phyloP scores from a whole-genome alignment of 2,329 filamentous ascomycete genomes.

The Leptographium flavum region DNA sequence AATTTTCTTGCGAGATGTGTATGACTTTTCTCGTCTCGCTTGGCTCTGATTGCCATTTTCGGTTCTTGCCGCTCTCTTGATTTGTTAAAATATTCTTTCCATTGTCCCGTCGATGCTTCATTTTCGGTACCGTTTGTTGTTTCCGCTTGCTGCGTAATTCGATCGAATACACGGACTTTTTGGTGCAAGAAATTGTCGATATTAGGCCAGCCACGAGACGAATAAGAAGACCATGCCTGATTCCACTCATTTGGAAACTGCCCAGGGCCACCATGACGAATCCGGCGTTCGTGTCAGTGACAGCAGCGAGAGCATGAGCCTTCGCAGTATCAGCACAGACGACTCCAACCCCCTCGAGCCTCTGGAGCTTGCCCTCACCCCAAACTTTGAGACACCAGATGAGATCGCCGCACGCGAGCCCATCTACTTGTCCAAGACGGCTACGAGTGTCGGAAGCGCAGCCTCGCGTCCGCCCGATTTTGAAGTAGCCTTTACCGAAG shows the following conservation, averaged over 20 bases:
- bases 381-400: conserved; percentile 7
- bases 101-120: neutral
- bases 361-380: conserved; percentile 11
- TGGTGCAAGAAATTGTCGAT: neutral
- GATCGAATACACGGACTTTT: neutral
- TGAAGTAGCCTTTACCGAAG: conserved; percentile 52
- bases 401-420: conserved; percentile 19
- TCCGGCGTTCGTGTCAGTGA: neutral
- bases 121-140: neutral
- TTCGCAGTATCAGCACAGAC: conserved; percentile 5
- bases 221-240: neutral
- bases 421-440: conserved; percentile 22
- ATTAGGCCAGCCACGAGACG: neutral
- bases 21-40: neutral
- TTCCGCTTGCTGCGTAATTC: neutral
- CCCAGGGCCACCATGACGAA: no score
- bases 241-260: neutral
- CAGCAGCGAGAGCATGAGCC: neutral
- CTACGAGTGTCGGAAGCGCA: conserved; percentile 23
- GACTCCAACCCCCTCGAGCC: conserved; percentile 11
- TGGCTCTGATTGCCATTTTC: neutral
- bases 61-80: no score
- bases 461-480: conserved; percentile 36
- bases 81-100: neutral
- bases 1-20: no score